Evolutionary conservation across 75 land plant genomes (phyloP), one percentile per base, ranked within the genome.

Genomic region (Cryptomeria japonica): DNA sequence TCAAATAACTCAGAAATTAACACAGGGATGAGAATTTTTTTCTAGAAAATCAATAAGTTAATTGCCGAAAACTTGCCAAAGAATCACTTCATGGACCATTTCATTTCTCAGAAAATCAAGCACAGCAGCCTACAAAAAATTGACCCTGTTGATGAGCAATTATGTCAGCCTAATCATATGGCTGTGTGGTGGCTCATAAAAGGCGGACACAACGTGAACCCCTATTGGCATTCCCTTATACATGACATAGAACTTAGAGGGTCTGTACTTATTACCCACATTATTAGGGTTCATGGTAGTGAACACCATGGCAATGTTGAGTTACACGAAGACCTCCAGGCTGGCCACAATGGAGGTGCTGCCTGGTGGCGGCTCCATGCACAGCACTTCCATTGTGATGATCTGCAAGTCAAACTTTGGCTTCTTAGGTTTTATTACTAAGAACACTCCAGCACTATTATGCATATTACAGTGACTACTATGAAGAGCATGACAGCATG

Each of bases 141-240:
- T 89, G 86, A 91, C 91, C 2, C 90, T 91, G 37, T 89, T 89
- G 15, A 95, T 95, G 42, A 76, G 83, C 84, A 95, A 82, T 25
- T 87, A 82, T 31, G 92, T 91, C 85, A 88, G 93, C 91, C 41
- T 41, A 75, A 77, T 46, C 34, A 91, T 83, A 44, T 51, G 89
- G 84, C 93, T 91, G 88, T 94, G 92, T 13, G 95, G 93, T 16
- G 93, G 90, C 87, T 95, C 95, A 70, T 89, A 89, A 85, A 95
- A 95, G 11, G 92, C 93, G 28, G 94, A 92, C 3, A 95, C 93
- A 13, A 42, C 15, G 0, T 91, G 95, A 22, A 86, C 82, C 6
- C 97, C 94, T 76, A 95, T 86, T 19, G 94, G 94, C 32, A 93
- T 90, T 56, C 94, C 97, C 15, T 88, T 85, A 89, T 95, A 94